These are phyloP conservation scores for Hyphopichia wangnamkhiaoensis DNA, from an alignment of 1,139 yeast genomes.

Conservation along the genomic window DNA sequence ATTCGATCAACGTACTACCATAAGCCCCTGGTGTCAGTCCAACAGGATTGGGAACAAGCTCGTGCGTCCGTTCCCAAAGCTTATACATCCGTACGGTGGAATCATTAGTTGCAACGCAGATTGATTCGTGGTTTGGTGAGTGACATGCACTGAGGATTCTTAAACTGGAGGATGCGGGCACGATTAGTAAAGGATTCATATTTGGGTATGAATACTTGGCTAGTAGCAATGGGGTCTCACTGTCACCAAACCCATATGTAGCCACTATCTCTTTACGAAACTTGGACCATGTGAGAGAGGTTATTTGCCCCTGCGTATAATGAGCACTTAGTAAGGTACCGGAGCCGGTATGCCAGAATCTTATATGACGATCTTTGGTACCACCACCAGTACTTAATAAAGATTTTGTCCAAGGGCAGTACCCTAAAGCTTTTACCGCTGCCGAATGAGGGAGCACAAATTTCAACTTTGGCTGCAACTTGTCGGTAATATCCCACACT, in stretches of 20 bases:
- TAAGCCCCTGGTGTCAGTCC: constrained; percentile 26
- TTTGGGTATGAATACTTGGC: constrained; percentile 68
- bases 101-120: constrained; percentile 78
- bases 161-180: constrained; percentile 52
- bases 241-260: constrained; percentile 76
- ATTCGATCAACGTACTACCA: constrained; percentile 62
- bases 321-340: constrained; percentile 65
- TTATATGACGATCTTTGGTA: constrained; percentile 43
- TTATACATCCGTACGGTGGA: constrained; percentile 73
- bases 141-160: constrained; percentile 66
- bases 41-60: not conserved
- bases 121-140: constrained; percentile 60
- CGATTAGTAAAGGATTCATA: constrained; percentile 50
- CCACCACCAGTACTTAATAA: constrained; percentile 50
- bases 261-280: constrained; percentile 65
- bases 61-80: constrained; percentile 55
- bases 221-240: constrained; percentile 46
- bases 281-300: constrained; percentile 76
- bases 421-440: constrained; percentile 47
- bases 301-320: constrained; percentile 71
- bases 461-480: constrained; percentile 41
- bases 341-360: constrained; percentile 82
- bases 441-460: constrained; percentile 46
- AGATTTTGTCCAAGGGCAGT: constrained; percentile 46
- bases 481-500: constrained; percentile 58